Evolutionary conservation across 176 grass and related monocot species (phyloP).

Genomic region (Aechmea fasciata): DNA sequence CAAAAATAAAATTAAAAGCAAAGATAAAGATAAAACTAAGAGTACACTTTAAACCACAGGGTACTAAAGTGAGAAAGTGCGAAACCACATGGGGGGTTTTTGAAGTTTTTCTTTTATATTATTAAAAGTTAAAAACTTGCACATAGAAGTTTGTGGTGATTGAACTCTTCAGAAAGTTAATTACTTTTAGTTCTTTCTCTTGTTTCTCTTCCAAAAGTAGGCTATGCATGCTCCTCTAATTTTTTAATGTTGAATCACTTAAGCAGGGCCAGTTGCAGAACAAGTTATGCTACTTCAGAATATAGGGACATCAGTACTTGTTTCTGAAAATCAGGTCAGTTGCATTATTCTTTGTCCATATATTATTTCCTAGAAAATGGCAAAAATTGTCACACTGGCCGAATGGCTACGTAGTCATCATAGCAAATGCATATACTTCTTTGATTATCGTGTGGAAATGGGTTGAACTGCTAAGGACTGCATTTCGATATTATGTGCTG

Average conservation of each 20-base stretch:
- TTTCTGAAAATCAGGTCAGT: constrained; percentile 80
- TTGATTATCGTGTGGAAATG: no score
- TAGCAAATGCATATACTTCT: not conserved
- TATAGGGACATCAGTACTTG: constrained; percentile 80
- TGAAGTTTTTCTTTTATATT: no score
- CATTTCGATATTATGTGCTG: no score
- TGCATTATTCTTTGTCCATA: not conserved
- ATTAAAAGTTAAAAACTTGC: not conserved
- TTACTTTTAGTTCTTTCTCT: not conserved
- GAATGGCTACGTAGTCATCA: not conserved
- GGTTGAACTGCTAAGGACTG: no score
- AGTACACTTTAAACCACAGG: no score
- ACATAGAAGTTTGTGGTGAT: not conserved
- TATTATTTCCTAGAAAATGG: not conserved
- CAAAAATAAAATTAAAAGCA: no score
- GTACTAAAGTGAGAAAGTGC: no score
- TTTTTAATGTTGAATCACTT: not conserved
- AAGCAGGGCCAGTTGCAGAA: constrained; percentile 52
- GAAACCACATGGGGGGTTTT: no score
- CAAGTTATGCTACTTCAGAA: constrained; percentile 97
- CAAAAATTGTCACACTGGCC: not conserved
- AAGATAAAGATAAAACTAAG: no score
- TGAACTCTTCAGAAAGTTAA: not conserved
- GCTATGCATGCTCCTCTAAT: not conserved
- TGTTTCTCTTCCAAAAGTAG: not conserved